A percentile compares a stretch with the other conserved stretches of the same genome.
Conservation (phyloP, 2,329 filamentous ascomycete species). For the Calonectria ilicicola region DNA sequence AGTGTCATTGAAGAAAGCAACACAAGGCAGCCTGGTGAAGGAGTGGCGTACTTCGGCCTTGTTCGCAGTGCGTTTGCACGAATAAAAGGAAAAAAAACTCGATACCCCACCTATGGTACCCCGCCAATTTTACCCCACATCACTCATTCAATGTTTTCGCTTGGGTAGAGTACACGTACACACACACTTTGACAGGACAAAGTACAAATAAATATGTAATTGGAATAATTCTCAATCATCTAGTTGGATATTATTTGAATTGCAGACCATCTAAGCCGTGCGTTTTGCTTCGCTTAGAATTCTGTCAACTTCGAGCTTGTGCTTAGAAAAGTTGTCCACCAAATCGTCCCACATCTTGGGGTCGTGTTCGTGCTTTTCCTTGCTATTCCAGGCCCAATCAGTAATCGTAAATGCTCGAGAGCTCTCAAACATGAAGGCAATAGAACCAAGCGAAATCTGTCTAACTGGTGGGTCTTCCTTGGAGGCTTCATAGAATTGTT, state of each 20-base stretch:
- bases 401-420: constrained; percentile 39
- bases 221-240: background rate
- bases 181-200: too few species aligned
- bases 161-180: too few species aligned
- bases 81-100: background rate
- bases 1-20: background rate
- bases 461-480: constrained; percentile 25
- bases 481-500: constrained; percentile 52
- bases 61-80: too few species aligned
- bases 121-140: background rate
- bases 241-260: too few species aligned
- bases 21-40: too few species aligned
- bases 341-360: constrained; percentile 42
- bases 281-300: background rate
- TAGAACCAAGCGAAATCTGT: constrained; percentile 36
- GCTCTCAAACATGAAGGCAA: constrained; percentile 42
- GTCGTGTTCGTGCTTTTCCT: constrained; percentile 43
- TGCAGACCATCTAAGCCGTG: background rate
- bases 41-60: too few species aligned
- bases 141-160: background rate
- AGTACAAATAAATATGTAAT: background rate
- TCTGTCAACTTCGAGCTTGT: constrained; percentile 33
- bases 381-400: constrained; percentile 38
- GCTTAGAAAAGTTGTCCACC: constrained; percentile 38
- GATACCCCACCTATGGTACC: background rate